Conservation (phyloP, 768 basidiomycete genomes). For the Leccinum pellstonianum region DNA sequence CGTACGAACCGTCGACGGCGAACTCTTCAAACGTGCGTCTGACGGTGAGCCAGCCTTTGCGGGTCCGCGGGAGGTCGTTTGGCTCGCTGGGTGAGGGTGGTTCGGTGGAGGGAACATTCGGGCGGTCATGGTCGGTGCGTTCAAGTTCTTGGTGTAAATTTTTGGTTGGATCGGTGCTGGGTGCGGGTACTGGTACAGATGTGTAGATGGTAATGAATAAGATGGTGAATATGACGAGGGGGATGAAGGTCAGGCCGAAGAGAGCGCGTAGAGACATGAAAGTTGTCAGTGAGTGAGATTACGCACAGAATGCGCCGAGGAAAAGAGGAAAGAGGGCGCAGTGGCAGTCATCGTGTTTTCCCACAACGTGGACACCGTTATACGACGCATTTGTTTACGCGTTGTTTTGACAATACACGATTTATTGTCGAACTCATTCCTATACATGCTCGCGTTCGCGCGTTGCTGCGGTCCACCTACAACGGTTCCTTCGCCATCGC, state of each 20-base stretch:
- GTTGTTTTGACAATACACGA: too few relatives aligned
- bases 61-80: conserved; percentile 61
- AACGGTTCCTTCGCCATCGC: too few relatives aligned
- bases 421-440: too few relatives aligned
- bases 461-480: too few relatives aligned
- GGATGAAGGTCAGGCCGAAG: conserved; percentile 84
- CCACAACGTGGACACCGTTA: conserved; percentile 12
- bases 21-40: conserved; percentile 75
- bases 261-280: conserved; percentile 64
- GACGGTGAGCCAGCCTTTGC: conserved; percentile 83
- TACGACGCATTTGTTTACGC: too few relatives aligned
- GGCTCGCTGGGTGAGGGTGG: conserved; percentile 26
- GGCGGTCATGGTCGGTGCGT: conserved; percentile 24
- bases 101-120: conserved; percentile 26
- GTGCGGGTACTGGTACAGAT: conserved; percentile 71
- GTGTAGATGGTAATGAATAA: conserved; percentile 74
- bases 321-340: neutral
- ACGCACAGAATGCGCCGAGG: neutral
- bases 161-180: conserved; percentile 39
- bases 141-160: conserved; percentile 7
- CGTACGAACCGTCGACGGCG: conserved; percentile 65
- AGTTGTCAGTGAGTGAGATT: neutral
- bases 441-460: too few relatives aligned
- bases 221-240: conserved; percentile 59
- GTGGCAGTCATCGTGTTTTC: conserved; percentile 1